Evolutionary conservation across 768 basidiomycete species (phyloP).

Genomic region (Mycena kentingensis): DNA sequence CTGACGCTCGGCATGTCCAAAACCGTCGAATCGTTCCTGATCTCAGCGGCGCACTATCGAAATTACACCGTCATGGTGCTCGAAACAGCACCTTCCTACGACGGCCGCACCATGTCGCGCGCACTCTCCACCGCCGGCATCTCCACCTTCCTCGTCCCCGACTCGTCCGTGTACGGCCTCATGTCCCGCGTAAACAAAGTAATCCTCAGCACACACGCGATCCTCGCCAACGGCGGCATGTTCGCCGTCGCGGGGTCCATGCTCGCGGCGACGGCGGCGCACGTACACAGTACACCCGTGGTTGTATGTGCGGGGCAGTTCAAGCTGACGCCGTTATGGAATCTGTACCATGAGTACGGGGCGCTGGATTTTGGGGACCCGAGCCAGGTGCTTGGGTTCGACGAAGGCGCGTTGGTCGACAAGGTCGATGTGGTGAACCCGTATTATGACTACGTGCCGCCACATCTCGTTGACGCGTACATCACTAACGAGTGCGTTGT

Average conservation of each 20-base stretch:
- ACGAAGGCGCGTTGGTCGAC: slow-evolving; percentile 78
- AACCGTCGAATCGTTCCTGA: slow-evolving; percentile 93
- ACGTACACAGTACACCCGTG: slow-evolving; percentile 87
- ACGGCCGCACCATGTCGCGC: slow-evolving; percentile 83
- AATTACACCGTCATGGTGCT: slow-evolving; percentile 97
- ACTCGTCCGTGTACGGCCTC: slow-evolving; percentile 92
- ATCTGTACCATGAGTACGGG: slow-evolving; percentile 82
- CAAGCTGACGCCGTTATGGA: slow-evolving; percentile 92
- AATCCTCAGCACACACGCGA: slow-evolving; percentile 91
- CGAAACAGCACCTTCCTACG: slow-evolving; percentile 93
- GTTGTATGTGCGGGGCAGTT: slow-evolving; percentile 95
- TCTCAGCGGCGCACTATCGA: slow-evolving; percentile 83
- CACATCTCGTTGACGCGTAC: slow-evolving; percentile 89
- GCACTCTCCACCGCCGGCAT: slow-evolving; percentile 80
- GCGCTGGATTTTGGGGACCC: slow-evolving; percentile 80
- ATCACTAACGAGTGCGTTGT: slow-evolving; percentile 92
- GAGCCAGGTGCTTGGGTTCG: slow-evolving; percentile 64
- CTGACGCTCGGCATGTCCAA: slow-evolving; percentile 91
- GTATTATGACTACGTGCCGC: slow-evolving; percentile 94
- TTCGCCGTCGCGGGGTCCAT: slow-evolving; percentile 87
- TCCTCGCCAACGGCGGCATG: slow-evolving; percentile 95
- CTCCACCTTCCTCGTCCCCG: slow-evolving; percentile 95
- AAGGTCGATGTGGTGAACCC: slow-evolving; percentile 93
- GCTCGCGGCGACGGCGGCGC: slow-evolving; percentile 83
- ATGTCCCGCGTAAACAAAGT: slow-evolving; percentile 98